Percentiles rank a stretch among this genome's conserved stretches.
phyloP scores from a whole-genome alignment of 176 grass and related monocot genomes.

The Bonia amplexicaulis region DNA sequence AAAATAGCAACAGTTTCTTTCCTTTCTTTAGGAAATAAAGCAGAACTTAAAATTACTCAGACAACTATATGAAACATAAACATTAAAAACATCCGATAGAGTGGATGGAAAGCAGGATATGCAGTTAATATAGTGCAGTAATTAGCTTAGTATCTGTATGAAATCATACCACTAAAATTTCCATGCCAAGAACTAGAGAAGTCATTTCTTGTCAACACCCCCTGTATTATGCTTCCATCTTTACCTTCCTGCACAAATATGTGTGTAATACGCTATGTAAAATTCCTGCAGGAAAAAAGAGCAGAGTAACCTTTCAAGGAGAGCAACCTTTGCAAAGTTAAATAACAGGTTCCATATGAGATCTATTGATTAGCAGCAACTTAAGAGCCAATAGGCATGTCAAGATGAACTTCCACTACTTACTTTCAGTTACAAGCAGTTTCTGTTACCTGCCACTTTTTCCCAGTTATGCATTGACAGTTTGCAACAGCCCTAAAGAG shows the following conservation, averaged over 20 bases:
- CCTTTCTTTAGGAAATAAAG: slow-evolving; percentile 12
- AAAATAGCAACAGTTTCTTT: neutral
- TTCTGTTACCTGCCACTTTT: neutral
- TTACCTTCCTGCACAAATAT: slow-evolving; percentile 76
- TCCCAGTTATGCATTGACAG: neutral
- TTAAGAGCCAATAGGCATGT: neutral
- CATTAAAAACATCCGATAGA: neutral
- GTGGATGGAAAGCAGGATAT: neutral
- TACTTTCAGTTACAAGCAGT: slow-evolving; percentile 1
- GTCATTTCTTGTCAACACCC: slow-evolving; percentile 47
- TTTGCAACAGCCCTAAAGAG: neutral
- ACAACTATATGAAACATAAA: slow-evolving; percentile 13
- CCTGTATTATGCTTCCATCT: slow-evolving; percentile 57
- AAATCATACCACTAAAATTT: slow-evolving; percentile 67
- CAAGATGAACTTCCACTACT: neutral
- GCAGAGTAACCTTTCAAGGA: slow-evolving; percentile 51
- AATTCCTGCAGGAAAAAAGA: slow-evolving; percentile 59
- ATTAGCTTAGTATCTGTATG: neutral
- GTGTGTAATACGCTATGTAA: slow-evolving; percentile 54
- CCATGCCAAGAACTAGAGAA: slow-evolving; percentile 68
- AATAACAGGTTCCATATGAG: slow-evolving; percentile 9
- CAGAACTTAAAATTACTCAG: neutral
- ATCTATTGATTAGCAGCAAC: neutral
- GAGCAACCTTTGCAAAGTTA: slow-evolving; percentile 43
- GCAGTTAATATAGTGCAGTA: neutral